These are phyloP conservation scores for Chalciporus piperatus DNA, from an alignment of 768 basidiomycete genomes.

Conservation along the genomic window DNA sequence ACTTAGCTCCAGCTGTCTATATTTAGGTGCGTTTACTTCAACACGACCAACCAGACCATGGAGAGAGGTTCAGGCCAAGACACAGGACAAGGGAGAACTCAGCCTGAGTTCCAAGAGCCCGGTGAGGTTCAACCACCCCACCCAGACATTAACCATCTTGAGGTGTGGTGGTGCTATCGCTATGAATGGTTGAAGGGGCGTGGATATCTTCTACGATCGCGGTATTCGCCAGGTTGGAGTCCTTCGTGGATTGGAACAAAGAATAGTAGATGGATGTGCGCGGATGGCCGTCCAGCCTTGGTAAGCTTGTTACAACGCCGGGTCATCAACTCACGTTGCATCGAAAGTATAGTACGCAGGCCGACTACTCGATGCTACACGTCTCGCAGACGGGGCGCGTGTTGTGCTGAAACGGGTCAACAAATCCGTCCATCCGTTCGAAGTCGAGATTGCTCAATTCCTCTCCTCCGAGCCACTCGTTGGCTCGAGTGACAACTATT, in stretches of 20 bases:
- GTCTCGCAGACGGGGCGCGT: slow-evolving; percentile 21
- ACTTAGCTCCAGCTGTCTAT: too few relatives aligned
- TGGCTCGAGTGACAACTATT: slow-evolving; percentile 24
- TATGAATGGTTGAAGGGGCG: not conserved
- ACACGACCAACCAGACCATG: too few relatives aligned
- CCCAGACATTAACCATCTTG: not conserved
- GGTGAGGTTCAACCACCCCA: too few relatives aligned
- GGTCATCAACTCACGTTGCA: not conserved
- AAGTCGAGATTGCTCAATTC: slow-evolving; percentile 26
- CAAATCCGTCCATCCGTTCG: slow-evolving; percentile 13
- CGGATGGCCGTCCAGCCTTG: not conserved
- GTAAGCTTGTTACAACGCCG: slow-evolving; percentile 6
- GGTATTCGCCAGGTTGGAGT: slow-evolving; percentile 3
- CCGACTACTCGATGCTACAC: slow-evolving; percentile 24
- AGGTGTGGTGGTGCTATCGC: not conserved
- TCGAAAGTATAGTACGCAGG: slow-evolving; percentile 4
- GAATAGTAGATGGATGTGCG: not conserved
- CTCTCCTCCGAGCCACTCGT: slow-evolving; percentile 6
- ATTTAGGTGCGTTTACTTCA: too few relatives aligned
- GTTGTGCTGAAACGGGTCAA: slow-evolving; percentile 30
- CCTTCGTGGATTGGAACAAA: not conserved
- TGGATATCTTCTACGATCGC: slow-evolving; percentile 2
- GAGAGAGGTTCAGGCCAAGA: too few relatives aligned
- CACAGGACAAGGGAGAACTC: too few relatives aligned
- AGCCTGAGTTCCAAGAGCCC: too few relatives aligned